A percentile compares a stretch with the other conserved stretches of the same genome.
Evolutionary conservation across 2,329 filamentous ascomycete genomes (phyloP).

Genomic region (Tolypocladium tropicale): DNA sequence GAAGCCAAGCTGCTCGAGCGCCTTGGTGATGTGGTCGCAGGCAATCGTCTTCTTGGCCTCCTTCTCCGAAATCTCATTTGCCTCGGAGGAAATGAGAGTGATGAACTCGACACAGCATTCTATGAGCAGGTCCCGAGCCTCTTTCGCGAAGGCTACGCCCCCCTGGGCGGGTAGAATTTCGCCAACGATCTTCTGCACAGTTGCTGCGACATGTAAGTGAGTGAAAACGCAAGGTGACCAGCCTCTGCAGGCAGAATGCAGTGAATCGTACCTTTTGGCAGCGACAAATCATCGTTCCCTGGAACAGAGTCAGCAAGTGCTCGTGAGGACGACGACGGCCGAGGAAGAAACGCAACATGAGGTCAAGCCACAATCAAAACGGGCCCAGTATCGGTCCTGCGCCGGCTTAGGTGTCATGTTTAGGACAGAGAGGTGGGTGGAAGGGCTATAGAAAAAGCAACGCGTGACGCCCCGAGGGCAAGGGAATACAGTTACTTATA

Average conservation of each 20-base stretch:
- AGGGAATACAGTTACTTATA: background rate
- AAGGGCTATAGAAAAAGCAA: background rate
- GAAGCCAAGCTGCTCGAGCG: conserved; percentile 86
- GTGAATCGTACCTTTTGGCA: conserved; percentile 47
- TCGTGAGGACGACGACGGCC: background rate
- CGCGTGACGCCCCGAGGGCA: background rate
- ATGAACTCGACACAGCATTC: conserved; percentile 99
- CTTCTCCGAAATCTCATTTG: conserved; percentile 97
- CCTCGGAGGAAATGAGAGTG: conserved; percentile 94
- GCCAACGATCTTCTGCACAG: conserved; percentile 77
- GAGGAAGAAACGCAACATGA: conserved; percentile 3
- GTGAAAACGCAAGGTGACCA: background rate
- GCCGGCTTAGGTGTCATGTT: background rate
- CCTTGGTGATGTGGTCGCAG: conserved; percentile 94
- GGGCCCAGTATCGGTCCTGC: conserved; percentile 19
- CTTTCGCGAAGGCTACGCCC: conserved; percentile 84
- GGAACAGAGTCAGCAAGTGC: conserved; percentile 20
- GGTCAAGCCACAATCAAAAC: conserved; percentile 12
- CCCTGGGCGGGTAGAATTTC: conserved; percentile 74
- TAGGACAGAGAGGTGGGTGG: background rate
- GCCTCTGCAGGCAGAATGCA: background rate
- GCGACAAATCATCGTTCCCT: conserved; percentile 54
- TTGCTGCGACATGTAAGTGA: conserved; percentile 36
- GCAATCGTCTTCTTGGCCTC: conserved; percentile 99
- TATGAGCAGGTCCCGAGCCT: conserved; percentile 88